phyloP scores from a whole-genome alignment of 2,329 filamentous ascomycete genomes.

The Hymenoscyphus repandus region DNA sequence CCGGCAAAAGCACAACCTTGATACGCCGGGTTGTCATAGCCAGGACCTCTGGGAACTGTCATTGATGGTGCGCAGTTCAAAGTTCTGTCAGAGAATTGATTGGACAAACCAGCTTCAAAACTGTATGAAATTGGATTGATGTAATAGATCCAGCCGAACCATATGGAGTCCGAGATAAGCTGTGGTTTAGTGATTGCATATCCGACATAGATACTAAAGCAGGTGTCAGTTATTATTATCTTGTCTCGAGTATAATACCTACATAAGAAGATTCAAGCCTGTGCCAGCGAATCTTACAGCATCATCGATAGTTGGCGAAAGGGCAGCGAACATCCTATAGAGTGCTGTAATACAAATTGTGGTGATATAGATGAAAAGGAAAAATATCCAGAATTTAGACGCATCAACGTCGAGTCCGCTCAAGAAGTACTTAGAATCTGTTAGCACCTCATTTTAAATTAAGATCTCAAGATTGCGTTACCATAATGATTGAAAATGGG shows the following conservation, averaged over 20 bases:
- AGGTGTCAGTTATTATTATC: background rate
- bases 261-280: slow-evolving; percentile 59
- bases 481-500: slow-evolving; percentile 55
- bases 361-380: slow-evolving; percentile 58
- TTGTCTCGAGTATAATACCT: slow-evolving; percentile 36
- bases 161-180: slow-evolving; percentile 53
- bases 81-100: slow-evolving; percentile 52
- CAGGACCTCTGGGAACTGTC: slow-evolving; percentile 55
- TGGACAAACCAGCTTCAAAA: slow-evolving; percentile 59
- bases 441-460: slow-evolving; percentile 23
- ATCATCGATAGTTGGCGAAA: slow-evolving; percentile 60
- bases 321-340: slow-evolving; percentile 62
- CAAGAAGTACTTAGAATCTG: slow-evolving; percentile 75
- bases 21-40: slow-evolving; percentile 43
- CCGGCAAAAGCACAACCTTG: slow-evolving; percentile 60
- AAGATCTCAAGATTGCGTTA: slow-evolving; percentile 6
- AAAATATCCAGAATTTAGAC: slow-evolving; percentile 61
- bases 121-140: slow-evolving; percentile 46
- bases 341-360: slow-evolving; percentile 59
- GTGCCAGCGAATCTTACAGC: slow-evolving; percentile 59
- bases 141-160: slow-evolving; percentile 57
- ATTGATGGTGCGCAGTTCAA: slow-evolving; percentile 54
- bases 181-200: slow-evolving; percentile 64
- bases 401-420: slow-evolving; percentile 50
- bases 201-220: slow-evolving; percentile 50